phyloP scores from a whole-genome alignment of 179 eudicot species.

The Pouteria campechiana region DNA sequence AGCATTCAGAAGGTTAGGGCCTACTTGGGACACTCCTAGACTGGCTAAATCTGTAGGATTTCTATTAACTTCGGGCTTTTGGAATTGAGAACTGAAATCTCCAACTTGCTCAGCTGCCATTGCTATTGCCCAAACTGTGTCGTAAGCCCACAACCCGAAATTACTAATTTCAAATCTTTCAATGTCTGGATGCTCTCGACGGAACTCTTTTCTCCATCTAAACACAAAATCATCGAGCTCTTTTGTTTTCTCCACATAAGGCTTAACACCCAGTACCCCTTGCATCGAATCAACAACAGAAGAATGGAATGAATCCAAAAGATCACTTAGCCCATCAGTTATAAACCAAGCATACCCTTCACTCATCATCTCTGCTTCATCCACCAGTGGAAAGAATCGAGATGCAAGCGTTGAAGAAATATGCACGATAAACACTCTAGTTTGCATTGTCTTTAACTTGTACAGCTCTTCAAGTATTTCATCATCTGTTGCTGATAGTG shows the following conservation, averaged over 20 bases:
- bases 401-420: slow-evolving; percentile 1
- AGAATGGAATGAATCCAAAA: neutral
- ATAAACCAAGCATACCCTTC: slow-evolving; percentile 11
- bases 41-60: slow-evolving; percentile 7
- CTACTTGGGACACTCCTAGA: slow-evolving; percentile 9
- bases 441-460: slow-evolving; percentile 11
- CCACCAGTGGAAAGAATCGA: slow-evolving; percentile 2
- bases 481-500: slow-evolving; percentile 3
- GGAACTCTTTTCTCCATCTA: neutral
- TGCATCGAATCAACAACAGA: slow-evolving; percentile 7
- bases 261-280: slow-evolving; percentile 11
- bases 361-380: slow-evolving; percentile 9
- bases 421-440: slow-evolving; percentile 11
- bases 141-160: slow-evolving; percentile 19
- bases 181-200: neutral
- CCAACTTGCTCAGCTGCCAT: slow-evolving; percentile 18
- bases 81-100: neutral
- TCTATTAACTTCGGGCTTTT: neutral
- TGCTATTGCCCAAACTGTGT: slow-evolving; percentile 21
- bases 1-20: slow-evolving; percentile 16
- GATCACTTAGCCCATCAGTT: slow-evolving; percentile 7
- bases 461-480: slow-evolving; percentile 4
- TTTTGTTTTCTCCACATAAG: neutral
- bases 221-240: neutral
- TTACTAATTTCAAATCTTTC: neutral